These are phyloP conservation scores for Fusarium aywerte DNA, from an alignment of 2,329 filamentous ascomycete genomes.

Conservation along the genomic window DNA sequence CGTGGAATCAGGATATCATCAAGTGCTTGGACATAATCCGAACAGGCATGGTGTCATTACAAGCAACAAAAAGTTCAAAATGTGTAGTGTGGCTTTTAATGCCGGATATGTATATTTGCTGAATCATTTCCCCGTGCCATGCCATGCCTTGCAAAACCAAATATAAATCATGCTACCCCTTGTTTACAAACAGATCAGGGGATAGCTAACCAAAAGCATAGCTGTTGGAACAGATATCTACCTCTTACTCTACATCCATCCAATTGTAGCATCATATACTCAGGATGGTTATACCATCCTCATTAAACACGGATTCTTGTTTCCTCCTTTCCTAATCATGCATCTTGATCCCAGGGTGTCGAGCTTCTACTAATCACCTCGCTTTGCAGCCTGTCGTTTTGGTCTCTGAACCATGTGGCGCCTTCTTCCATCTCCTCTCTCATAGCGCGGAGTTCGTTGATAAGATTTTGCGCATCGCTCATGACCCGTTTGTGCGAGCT, in stretches of 20 bases:
- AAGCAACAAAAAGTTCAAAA: background rate
- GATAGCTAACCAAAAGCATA: constrained; percentile 31
- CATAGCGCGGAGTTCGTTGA: constrained; percentile 55
- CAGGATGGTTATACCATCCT: constrained; percentile 6
- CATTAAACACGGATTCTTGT: background rate
- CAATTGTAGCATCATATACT: constrained; percentile 40
- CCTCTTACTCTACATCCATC: constrained; percentile 40
- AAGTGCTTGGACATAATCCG: background rate
- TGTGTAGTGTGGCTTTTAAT: constrained; percentile 6
- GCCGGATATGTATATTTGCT: constrained; percentile 28
- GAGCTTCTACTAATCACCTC: constrained; percentile 50
- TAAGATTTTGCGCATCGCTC: constrained; percentile 55
- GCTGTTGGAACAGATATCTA: constrained; percentile 24
- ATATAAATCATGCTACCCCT: constrained; percentile 27
- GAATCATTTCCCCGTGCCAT: constrained; percentile 20
- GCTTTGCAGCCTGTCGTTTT: constrained; percentile 57
- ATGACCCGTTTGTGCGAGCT: constrained; percentile 55
- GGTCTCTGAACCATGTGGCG: constrained; percentile 59
- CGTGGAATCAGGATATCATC: no score
- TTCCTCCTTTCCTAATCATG: constrained; percentile 31
- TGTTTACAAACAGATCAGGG: constrained; percentile 19
- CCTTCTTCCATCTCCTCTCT: constrained; percentile 60
- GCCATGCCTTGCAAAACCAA: constrained; percentile 15
- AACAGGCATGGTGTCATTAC: background rate
- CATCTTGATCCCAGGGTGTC: constrained; percentile 51